Evolutionary conservation across 768 basidiomycete species (phyloP).

Genomic region (Leccinum incarnatum): DNA sequence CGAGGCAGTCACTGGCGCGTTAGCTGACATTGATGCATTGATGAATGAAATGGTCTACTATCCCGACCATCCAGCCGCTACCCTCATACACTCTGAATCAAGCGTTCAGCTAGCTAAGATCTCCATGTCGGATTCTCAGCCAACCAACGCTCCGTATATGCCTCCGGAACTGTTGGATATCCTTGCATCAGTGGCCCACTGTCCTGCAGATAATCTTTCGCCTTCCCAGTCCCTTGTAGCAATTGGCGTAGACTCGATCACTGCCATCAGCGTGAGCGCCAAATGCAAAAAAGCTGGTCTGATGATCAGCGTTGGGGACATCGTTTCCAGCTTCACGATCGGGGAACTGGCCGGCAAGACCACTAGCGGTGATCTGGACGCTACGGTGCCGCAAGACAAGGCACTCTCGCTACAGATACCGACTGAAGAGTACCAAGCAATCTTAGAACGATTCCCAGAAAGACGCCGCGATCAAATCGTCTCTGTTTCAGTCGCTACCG

Average conservation of each 20-base stretch:
- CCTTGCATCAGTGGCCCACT: conserved; percentile 22
- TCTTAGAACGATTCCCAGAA: conserved; percentile 18
- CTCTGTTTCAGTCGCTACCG: conserved; percentile 20
- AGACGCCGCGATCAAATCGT: conserved; percentile 12
- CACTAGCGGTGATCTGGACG: not conserved
- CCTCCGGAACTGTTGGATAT: conserved; percentile 8
- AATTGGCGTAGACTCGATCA: conserved; percentile 50
- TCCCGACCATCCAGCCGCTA: conserved; percentile 15
- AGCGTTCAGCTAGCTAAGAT: not conserved
- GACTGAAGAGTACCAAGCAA: conserved; percentile 10
- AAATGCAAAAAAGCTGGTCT: conserved; percentile 40
- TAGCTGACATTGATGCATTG: conserved; percentile 20
- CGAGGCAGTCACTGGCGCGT: conserved; percentile 15
- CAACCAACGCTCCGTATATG: not conserved
- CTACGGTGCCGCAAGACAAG: not conserved
- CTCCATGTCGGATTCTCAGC: not conserved
- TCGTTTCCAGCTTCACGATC: conserved; percentile 24
- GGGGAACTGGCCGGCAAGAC: conserved; percentile 22
- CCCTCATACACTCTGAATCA: not conserved
- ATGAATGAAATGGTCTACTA: conserved; percentile 20
- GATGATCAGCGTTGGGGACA: conserved; percentile 34
- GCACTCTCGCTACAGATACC: conserved; percentile 2
- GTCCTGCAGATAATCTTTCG: conserved; percentile 30
- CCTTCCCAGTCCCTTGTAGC: conserved; percentile 36
- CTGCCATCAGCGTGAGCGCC: conserved; percentile 43